Evolutionary conservation across 805 yeast species (phyloP).

Genomic region (Candida yuanshanica): DNA sequence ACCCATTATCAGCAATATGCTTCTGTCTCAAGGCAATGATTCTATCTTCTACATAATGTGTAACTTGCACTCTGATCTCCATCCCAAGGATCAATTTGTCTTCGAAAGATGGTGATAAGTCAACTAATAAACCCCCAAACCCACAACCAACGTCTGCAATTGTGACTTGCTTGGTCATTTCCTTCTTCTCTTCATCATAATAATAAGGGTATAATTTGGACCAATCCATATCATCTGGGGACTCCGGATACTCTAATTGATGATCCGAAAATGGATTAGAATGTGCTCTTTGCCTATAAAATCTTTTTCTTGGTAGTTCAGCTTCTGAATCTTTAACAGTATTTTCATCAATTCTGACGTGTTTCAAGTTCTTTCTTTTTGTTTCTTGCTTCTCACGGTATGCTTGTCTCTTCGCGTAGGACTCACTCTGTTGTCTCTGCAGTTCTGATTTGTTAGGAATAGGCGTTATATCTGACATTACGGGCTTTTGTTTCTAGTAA

Average conservation of each 20-base stretch:
- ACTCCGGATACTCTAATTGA: slow-evolving; percentile 76
- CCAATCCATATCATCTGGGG: slow-evolving; percentile 90
- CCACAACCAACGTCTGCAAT: slow-evolving; percentile 98
- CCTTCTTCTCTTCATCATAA: slow-evolving; percentile 31
- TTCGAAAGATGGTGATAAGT: slow-evolving; percentile 73
- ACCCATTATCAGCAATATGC: slow-evolving; percentile 34
- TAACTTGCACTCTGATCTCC: slow-evolving; percentile 97
- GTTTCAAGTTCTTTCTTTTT: slow-evolving; percentile 40
- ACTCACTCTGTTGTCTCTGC: slow-evolving; percentile 17
- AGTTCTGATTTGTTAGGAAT: slow-evolving; percentile 15
- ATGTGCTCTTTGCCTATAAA: slow-evolving; percentile 94
- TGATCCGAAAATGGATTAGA: slow-evolving; percentile 97
- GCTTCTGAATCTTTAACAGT: slow-evolving; percentile 20
- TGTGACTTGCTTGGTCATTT: slow-evolving; percentile 53
- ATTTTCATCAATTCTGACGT: slow-evolving; percentile 37
- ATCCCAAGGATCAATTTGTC: slow-evolving; percentile 78
- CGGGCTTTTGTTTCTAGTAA: too few species aligned
- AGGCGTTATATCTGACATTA: neutral
- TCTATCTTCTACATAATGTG: slow-evolving; percentile 93
- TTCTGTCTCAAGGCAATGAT: slow-evolving; percentile 75
- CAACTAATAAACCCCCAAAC: slow-evolving; percentile 84
- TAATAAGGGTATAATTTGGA: slow-evolving; percentile 61
- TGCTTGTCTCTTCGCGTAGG: slow-evolving; percentile 29
- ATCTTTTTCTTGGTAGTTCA: slow-evolving; percentile 77
- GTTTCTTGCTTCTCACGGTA: slow-evolving; percentile 44